These are phyloP conservation scores for Naematelia aurantialba DNA, from an alignment of 768 basidiomycete genomes.

Conservation along the genomic window DNA sequence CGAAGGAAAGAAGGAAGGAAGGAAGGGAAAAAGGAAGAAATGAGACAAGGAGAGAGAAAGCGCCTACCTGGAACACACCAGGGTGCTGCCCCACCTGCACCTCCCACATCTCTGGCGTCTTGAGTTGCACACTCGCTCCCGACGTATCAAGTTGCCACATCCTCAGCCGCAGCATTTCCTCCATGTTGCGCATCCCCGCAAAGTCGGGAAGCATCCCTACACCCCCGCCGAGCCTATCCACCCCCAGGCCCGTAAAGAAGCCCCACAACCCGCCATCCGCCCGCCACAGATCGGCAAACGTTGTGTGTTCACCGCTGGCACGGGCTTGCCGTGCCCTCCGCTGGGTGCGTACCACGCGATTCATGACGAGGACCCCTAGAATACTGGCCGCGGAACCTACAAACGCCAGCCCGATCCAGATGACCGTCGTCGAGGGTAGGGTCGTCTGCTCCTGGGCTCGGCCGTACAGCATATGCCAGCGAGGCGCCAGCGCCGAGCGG, in stretches of 20 bases:
- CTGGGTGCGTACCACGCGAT: neutral
- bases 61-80: neutral
- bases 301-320: neutral
- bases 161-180: constrained; percentile 7
- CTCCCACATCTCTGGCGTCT: constrained; percentile 17
- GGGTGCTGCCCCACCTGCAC: neutral
- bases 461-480: no score
- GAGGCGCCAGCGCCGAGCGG: neutral
- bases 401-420: neutral
- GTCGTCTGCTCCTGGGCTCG: neutral
- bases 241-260: constrained; percentile 12
- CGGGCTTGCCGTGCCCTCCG: neutral
- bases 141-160: neutral
- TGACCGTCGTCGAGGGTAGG: neutral
- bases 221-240: neutral
- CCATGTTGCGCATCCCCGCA: neutral
- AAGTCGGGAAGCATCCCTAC: constrained; percentile 1
- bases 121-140: neutral
- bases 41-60: no score
- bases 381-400: neutral
- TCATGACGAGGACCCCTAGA: neutral
- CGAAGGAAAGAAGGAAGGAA: no score
- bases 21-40: no score
- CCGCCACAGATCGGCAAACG: constrained; percentile 6
- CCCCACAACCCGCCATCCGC: constrained; percentile 21